Base-by-base conservation (phyloP, 2,329 filamentous ascomycete species). In the Bretziella fagacearum region DNA sequence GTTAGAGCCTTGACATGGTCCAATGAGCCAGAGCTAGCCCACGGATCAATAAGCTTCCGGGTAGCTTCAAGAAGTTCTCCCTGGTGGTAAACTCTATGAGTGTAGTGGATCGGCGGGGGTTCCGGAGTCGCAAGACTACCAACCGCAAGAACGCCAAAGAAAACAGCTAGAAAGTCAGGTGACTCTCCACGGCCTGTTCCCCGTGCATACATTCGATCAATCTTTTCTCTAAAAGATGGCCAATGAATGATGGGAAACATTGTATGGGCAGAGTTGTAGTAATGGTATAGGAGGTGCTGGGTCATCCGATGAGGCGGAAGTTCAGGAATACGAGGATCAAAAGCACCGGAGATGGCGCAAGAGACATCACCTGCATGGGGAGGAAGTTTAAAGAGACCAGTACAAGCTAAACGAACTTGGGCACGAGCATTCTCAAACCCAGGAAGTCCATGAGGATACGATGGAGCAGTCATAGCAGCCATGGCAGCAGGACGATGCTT, bases 191-290 rank as follows among this genome's bases (percentile, higher is more conserved):
- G 72, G 66, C 15, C 81, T 66, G 36, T 71, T 73, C 3, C 76
- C 73, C 47, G 33, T 23, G 73, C 73, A 61, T 94, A 94, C 5
- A 93, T 67, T 6, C 76, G 70, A 48, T 93, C 84, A 51, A 89
- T 81, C 44, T 81, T 74, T 41, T 73, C 69, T 55, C 80, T 70
- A 56, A 96, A 93, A 0, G 74, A 81, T 2, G 84, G 83, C 82
- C 87, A 93, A 60, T 96, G 84, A 7, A 96, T 57, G 36, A 94
- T 77, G 0, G 91, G 91, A 54, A 87, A 80, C 60, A 84, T 79
- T 26, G 77, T 73, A 59, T 96, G 89, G 20, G 84, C 69, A 5
- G 80, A 81, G 32, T 72, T 68, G 55, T 83, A 81, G 60, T 93
- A 98, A 30, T 80, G 72, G 27, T 74, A 70, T 26, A 95, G 63